phyloP scores from a whole-genome alignment of 257 asterid species.

The Euphrasia confusa region DNA sequence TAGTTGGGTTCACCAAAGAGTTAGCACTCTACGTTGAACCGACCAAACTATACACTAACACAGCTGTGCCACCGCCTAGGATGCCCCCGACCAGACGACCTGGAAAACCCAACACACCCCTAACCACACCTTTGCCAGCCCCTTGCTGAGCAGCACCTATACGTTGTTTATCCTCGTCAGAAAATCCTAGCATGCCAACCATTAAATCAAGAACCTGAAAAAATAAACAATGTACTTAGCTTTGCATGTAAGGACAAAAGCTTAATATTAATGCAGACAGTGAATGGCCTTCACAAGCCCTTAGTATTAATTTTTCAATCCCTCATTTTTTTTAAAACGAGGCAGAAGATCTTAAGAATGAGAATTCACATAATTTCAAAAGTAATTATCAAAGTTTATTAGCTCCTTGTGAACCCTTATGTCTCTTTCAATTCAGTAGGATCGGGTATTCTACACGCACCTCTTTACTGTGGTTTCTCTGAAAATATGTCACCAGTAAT shows the following conservation, averaged over 20 bases:
- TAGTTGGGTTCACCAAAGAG: too few relatives aligned
- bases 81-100: constrained; percentile 96
- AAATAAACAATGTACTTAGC: background rate
- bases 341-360: background rate
- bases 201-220: constrained; percentile 88
- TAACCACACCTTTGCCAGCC: constrained; percentile 86
- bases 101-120: constrained; percentile 93
- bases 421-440: background rate
- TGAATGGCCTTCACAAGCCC: background rate
- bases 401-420: constrained; percentile 12
- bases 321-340: too few relatives aligned
- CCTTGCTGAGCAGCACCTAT: constrained; percentile 90
- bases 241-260: background rate
- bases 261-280: background rate
- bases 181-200: constrained; percentile 96
- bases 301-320: too few relatives aligned
- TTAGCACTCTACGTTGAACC: too few relatives aligned
- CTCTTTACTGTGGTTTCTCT: constrained; percentile 98
- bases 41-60: too few relatives aligned
- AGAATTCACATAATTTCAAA: background rate
- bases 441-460: constrained; percentile 29
- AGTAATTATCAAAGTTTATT: background rate
- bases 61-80: constrained; percentile 57
- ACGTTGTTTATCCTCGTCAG: constrained; percentile 93
- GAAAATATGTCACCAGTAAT: constrained; percentile 89